Conservation (phyloP, 805 yeast genomes). For the Kluyveromyces dobzhanskii region DNA sequence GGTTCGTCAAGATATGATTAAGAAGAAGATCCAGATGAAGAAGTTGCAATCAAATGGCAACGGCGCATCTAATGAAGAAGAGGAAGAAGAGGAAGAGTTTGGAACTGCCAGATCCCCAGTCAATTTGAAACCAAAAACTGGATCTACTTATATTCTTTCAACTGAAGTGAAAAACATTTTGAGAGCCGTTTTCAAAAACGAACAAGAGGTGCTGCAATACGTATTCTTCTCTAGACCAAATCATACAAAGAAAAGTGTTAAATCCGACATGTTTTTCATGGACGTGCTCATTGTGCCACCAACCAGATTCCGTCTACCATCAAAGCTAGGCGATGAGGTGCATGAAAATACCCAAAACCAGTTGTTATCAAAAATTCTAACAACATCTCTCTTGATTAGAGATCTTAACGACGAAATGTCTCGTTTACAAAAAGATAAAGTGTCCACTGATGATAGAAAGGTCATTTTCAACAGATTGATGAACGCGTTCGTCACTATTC, state of each 20-base stretch:
- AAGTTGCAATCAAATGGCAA: slow-evolving; percentile 22
- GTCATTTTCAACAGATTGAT: slow-evolving; percentile 78
- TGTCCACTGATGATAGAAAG: slow-evolving; percentile 62
- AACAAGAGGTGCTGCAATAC: slow-evolving; percentile 56
- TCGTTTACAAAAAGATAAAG: slow-evolving; percentile 47
- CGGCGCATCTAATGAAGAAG: slow-evolving; percentile 21
- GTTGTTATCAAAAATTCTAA: slow-evolving; percentile 68
- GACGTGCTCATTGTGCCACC: slow-evolving; percentile 91
- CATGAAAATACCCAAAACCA: slow-evolving; percentile 94
- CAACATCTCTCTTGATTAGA: slow-evolving; percentile 72
- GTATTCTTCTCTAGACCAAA: slow-evolving; percentile 79
- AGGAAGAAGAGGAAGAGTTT: slow-evolving; percentile 19
- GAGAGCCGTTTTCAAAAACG: slow-evolving; percentile 65
- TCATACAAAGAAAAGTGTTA: slow-evolving; percentile 34
- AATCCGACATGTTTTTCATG: slow-evolving; percentile 82
- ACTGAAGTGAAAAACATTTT: slow-evolving; percentile 79
- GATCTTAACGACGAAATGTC: slow-evolving; percentile 83
- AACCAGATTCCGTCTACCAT: slow-evolving; percentile 93
- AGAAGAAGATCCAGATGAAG: slow-evolving; percentile 27
- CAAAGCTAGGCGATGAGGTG: slow-evolving; percentile 90
- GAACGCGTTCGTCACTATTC: slow-evolving; percentile 92
- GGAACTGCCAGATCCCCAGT: slow-evolving; percentile 37
- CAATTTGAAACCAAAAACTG: slow-evolving; percentile 47
- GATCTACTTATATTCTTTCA: slow-evolving; percentile 79
- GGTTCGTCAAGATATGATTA: slow-evolving; percentile 62